These are phyloP conservation scores for Mortierella sp. DNA, from an alignment of 371 early-diverging fungal species.

Conservation along the genomic window DNA sequence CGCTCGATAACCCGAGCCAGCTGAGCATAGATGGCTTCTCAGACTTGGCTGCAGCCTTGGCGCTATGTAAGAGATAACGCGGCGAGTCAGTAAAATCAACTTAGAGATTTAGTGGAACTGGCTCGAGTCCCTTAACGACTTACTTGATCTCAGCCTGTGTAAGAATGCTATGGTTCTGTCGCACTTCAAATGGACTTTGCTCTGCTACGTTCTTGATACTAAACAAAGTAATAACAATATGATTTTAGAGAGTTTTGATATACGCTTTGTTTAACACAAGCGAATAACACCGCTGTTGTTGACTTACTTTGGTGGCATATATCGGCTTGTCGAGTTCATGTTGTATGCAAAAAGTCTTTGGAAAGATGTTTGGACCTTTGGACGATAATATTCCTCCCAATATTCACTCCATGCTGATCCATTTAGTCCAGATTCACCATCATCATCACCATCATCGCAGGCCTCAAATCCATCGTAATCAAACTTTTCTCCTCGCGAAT, in stretches of 20 bases:
- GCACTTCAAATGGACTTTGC: slow-evolving; percentile 51
- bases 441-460: slow-evolving; percentile 23
- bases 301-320: slow-evolving; percentile 60
- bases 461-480: slow-evolving; percentile 21
- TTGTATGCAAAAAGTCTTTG: slow-evolving; percentile 82
- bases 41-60: slow-evolving; percentile 37
- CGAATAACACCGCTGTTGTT: too few species aligned
- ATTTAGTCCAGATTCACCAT: background rate
- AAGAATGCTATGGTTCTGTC: slow-evolving; percentile 28
- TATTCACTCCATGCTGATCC: slow-evolving; percentile 60
- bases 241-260: too few species aligned
- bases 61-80: slow-evolving; percentile 8
- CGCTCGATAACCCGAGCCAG: slow-evolving; percentile 35
- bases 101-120: background rate
- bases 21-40: slow-evolving; percentile 48
- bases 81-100: background rate
- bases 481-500: slow-evolving; percentile 26
- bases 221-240: background rate
- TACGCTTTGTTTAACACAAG: background rate
- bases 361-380: slow-evolving; percentile 79
- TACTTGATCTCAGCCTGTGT: slow-evolving; percentile 51
- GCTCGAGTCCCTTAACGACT: background rate
- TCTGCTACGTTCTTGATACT: slow-evolving; percentile 38
- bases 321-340: slow-evolving; percentile 86
- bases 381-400: slow-evolving; percentile 87